Percentiles rank a stretch among this genome's conserved stretches.
Conservation (phyloP, 2,329 filamentous ascomycete species). For the Cladophialophora chaetospira region DNA sequence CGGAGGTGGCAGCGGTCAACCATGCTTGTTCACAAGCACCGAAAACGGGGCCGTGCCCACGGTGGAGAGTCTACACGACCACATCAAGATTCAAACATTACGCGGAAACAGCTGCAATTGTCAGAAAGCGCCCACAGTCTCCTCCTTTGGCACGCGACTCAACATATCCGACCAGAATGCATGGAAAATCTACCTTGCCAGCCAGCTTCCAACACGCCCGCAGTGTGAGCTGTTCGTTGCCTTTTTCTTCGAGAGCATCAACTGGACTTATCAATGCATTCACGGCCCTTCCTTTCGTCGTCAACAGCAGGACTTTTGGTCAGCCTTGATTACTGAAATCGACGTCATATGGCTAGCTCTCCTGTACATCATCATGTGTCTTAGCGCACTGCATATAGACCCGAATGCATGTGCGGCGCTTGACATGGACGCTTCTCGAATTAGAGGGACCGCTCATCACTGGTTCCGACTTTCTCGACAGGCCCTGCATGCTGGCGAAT, state of each 20-base stretch:
- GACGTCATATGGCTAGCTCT: constrained; percentile 40
- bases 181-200: constrained; percentile 32
- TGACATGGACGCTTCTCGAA: constrained; percentile 25
- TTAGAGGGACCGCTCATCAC: constrained; percentile 33
- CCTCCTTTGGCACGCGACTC: not conserved
- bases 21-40: not conserved
- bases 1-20: not conserved
- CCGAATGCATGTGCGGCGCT: constrained; percentile 11
- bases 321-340: constrained; percentile 31
- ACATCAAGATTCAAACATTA: not conserved
- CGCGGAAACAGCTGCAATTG: not conserved
- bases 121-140: not conserved
- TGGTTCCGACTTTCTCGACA: constrained; percentile 39
- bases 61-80: constrained; percentile 1
- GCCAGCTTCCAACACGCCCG: constrained; percentile 28
- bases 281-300: constrained; percentile 33
- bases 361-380: constrained; percentile 36
- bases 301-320: constrained; percentile 36
- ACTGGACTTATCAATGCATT: constrained; percentile 37
- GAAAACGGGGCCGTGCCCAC: not conserved
- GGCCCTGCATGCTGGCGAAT: constrained; percentile 36
- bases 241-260: constrained; percentile 38
- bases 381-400: constrained; percentile 37
- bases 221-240: constrained; percentile 36
- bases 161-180: constrained; percentile 19